A percentile compares a stretch with the other conserved stretches of the same genome.
Evolutionary conservation across 805 yeast genomes (phyloP).

Genomic region (Starmerella etchellsii): DNA sequence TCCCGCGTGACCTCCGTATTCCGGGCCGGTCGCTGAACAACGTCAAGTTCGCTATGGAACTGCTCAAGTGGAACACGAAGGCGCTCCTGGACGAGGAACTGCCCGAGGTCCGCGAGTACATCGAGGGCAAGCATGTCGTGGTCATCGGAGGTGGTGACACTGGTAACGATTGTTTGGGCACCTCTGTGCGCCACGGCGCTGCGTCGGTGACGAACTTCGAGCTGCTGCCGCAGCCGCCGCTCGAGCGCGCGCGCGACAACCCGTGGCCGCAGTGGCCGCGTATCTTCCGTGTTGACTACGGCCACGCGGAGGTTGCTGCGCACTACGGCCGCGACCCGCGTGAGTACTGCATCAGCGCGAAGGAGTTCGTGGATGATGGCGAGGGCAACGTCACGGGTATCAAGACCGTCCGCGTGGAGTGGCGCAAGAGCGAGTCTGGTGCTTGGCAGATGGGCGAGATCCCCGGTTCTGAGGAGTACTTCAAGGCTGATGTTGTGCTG

Average conservation of each 20-base stretch:
- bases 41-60: conserved; percentile 89
- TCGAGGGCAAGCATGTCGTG: conserved; percentile 79
- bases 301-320: conserved; percentile 86
- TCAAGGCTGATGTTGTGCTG: conserved; percentile 88
- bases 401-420: conserved; percentile 92
- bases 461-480: conserved; percentile 86
- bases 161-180: conserved; percentile 97
- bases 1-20: conserved; percentile 86
- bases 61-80: conserved; percentile 77
- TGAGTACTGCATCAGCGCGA: conserved; percentile 87
- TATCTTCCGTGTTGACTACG: conserved; percentile 93
- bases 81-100: conserved; percentile 72
- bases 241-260: conserved; percentile 75
- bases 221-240: conserved; percentile 83
- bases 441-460: conserved; percentile 99
- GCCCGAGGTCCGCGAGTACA: conserved; percentile 55
- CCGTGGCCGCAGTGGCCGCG: conserved; percentile 99
- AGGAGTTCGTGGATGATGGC: conserved; percentile 90
- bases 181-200: conserved; percentile 95
- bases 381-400: conserved; percentile 92
- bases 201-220: conserved; percentile 88
- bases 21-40: conserved; percentile 87
- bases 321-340: conserved; percentile 97
- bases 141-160: conserved; percentile 99
- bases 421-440: conserved; percentile 90